Conservation (phyloP, 805 yeast species). For the Kluyveromyces siamensis region DNA sequence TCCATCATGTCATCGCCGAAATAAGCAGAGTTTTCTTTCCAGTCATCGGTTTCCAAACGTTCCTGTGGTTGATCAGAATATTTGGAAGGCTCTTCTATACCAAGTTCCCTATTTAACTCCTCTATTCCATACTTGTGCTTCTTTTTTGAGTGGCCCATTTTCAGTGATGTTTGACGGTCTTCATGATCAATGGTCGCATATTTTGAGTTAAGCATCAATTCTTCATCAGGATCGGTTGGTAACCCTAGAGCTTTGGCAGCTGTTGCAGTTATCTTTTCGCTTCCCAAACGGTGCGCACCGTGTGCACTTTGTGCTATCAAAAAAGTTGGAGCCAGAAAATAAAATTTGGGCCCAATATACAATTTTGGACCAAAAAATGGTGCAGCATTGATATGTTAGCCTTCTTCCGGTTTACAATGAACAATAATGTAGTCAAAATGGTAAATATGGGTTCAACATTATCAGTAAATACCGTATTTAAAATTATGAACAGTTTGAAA, state of each 20-base stretch:
- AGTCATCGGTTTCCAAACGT: neutral
- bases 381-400: too few species aligned
- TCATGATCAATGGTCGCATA: neutral
- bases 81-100: neutral
- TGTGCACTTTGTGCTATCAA: too few species aligned
- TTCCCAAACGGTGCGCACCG: too few species aligned
- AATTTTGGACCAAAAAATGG: too few species aligned
- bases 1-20: slow-evolving; percentile 43
- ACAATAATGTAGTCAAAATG: neutral
- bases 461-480: neutral
- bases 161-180: neutral
- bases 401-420: neutral
- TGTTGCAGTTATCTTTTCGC: too few species aligned
- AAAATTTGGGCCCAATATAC: too few species aligned
- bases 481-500: neutral
- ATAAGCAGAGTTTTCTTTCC: slow-evolving; percentile 8
- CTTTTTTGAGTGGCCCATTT: neutral
- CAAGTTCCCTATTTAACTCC: neutral
- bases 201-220: neutral
- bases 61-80: neutral
- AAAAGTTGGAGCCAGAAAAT: too few species aligned
- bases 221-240: neutral
- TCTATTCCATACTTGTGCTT: slow-evolving; percentile 1
- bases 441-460: neutral
- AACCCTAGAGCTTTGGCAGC: too few species aligned